Base-by-base conservation (phyloP, 176 grass and related monocot genomes). In the Calamus simplicifolius region DNA sequence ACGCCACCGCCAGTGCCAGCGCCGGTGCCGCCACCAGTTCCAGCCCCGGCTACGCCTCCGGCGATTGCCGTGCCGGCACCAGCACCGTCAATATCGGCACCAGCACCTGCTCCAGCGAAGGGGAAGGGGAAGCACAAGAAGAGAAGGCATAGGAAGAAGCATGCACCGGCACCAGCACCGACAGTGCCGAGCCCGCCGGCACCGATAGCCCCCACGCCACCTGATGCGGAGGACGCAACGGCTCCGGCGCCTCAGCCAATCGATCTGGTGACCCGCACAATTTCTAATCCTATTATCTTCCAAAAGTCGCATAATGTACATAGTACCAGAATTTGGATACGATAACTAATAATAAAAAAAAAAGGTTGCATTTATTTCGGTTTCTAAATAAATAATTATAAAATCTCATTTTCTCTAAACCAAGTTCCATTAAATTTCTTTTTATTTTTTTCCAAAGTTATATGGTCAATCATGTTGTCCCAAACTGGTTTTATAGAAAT, bases 161-260 rank as follows among this genome's bases (percentile, higher is more conserved):
- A 75, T 8, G 74, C 90, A 0, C 57, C 73, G 5, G 90, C 82
- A 7, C 86, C 87, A 0, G 82, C 77, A 27, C 86, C 90, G 0
- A 66, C 72, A 2, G 66, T 67, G 25, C 74, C 73, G 12, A 95
- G 90, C 58, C 90, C 90, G 14, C 90, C 90, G n/a, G 80, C 82
- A 15, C 90, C 90, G 4, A 57, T 64, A 4, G 77, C 77, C 18
- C 91, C 80, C 10, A 54, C 78, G 51, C 74, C 86, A 3, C 57
- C 83, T 1, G 91, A 91, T 14, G 1, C 2, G 8, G 54, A 62
- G 25, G 83, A 79, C 62, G 77, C 66, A 3, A 74, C 73, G 10
- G 76, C 83, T 30, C 91, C 86, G 0, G 77, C 91, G 1, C 91
- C 91, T 2, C 71, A 81, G 1, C 80, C 90, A 5, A 62, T 18